Conservation (phyloP, 257 asterid species). For the Solanum clarkiae region DNA sequence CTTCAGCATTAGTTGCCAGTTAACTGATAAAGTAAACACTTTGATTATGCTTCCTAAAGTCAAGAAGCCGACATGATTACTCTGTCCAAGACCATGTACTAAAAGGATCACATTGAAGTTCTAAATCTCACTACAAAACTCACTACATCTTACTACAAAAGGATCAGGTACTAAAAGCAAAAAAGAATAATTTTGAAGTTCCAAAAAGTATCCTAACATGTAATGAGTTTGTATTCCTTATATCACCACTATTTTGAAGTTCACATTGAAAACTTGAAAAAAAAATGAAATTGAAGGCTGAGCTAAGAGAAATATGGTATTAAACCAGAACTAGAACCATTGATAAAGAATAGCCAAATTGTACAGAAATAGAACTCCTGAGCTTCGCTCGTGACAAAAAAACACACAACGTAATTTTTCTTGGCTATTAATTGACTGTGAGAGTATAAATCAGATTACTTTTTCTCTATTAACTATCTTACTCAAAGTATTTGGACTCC, state of each 20-base stretch:
- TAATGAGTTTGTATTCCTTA: not conserved
- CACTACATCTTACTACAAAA: constrained; percentile 35
- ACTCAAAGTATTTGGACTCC: not conserved
- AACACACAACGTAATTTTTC: not conserved
- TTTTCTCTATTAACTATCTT: not conserved
- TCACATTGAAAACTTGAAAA: constrained; percentile 6
- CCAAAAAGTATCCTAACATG: not conserved
- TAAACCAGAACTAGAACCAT: too few species aligned
- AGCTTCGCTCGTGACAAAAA: too few species aligned
- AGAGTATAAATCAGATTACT: not conserved
- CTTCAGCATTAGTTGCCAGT: not conserved
- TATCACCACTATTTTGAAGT: not conserved
- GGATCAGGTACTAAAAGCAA: constrained; percentile 40
- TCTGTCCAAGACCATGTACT: not conserved
- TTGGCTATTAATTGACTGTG: not conserved
- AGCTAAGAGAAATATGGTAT: constrained; percentile 36
- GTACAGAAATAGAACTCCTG: too few species aligned
- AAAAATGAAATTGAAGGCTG: constrained; percentile 40
- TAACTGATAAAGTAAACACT: not conserved
- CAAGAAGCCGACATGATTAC: not conserved
- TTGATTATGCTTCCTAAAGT: not conserved
- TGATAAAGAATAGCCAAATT: too few species aligned
- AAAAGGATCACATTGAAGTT: too few species aligned
- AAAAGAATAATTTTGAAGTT: not conserved
- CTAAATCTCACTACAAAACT: too few species aligned